A percentile compares a stretch with the other conserved stretches of the same genome.
These are phyloP conservation scores for Acer negundo DNA, from an alignment of 345 rosid species.

Conservation along the genomic window DNA sequence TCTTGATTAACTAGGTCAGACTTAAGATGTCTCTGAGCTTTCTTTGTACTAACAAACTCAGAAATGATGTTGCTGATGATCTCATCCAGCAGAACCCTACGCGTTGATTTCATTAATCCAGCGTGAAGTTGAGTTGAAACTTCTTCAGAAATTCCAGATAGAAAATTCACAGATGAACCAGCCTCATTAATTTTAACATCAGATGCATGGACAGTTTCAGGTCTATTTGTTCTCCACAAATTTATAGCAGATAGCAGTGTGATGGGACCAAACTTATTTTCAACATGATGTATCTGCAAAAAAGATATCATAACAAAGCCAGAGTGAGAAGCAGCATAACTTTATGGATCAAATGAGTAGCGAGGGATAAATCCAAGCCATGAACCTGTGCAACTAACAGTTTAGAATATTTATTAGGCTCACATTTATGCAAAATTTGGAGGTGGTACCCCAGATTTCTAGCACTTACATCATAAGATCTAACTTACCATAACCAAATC, in stretches of 20 bases:
- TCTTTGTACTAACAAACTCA: conserved; percentile 53
- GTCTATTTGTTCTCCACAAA: conserved; percentile 49
- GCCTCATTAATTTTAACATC: conserved; percentile 34
- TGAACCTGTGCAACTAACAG: neutral
- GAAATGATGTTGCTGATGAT: conserved; percentile 64
- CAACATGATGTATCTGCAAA: conserved; percentile 67
- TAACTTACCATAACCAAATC: conserved; percentile 49
- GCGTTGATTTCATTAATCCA: conserved; percentile 76
- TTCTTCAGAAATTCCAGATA: conserved; percentile 64
- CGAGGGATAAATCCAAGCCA: conserved; percentile 3
- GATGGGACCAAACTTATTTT: conserved; percentile 54
- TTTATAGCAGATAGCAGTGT: conserved; percentile 54
- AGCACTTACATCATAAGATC: neutral
- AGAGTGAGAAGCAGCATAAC: conserved; percentile 18
- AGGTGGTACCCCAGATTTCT: neutral
- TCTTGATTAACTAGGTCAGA: conserved; percentile 37
- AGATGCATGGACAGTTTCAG: conserved; percentile 22
- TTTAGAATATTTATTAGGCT: neutral
- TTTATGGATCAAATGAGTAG: neutral
- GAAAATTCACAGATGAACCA: conserved; percentile 35
- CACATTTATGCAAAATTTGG: neutral
- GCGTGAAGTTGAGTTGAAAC: conserved; percentile 78
- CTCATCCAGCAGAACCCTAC: conserved; percentile 84
- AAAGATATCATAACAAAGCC: conserved; percentile 16
- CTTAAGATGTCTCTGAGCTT: conserved; percentile 45